phyloP scores from a whole-genome alignment of 2,329 filamentous ascomycete species.

The Alternaria brassicae region DNA sequence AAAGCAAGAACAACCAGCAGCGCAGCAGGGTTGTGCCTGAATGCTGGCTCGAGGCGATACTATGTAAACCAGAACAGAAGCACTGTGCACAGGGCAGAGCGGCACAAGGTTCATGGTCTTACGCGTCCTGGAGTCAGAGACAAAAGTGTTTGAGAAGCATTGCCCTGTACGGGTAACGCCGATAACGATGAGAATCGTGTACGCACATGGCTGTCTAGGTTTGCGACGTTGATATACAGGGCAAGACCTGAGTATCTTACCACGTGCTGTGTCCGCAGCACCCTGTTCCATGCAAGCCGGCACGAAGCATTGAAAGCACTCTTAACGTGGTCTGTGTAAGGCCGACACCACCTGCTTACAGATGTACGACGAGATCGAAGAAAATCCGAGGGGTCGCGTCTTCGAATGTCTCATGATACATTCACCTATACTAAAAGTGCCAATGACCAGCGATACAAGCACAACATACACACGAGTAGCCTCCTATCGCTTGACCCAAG shows the following conservation, averaged over 20 bases:
- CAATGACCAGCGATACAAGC: slow-evolving; percentile 18
- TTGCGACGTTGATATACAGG: not conserved
- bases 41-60: slow-evolving; percentile 24
- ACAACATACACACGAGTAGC: slow-evolving; percentile 36
- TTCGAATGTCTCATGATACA: slow-evolving; percentile 12
- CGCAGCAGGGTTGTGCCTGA: slow-evolving; percentile 10
- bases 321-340: not conserved
- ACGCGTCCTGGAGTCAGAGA: not conserved
- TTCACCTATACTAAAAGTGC: slow-evolving; percentile 24
- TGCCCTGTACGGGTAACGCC: not conserved
- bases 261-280: not conserved
- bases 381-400: not conserved
- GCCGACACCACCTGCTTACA: not conserved
- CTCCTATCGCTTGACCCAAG: slow-evolving; percentile 86
- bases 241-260: not conserved
- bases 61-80: slow-evolving; percentile 13
- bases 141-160: not conserved
- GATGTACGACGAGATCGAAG: not conserved
- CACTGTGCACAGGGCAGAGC: slow-evolving; percentile 10
- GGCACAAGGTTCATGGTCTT: slow-evolving; percentile 9
- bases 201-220: slow-evolving; percentile 2
- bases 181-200: not conserved
- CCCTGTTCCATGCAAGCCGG: not conserved
- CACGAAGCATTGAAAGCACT: not conserved
- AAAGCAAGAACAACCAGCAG: slow-evolving; percentile 10